phyloP scores from a whole-genome alignment of 2,329 filamentous ascomycete genomes.

The Sphaerulina populicola region DNA sequence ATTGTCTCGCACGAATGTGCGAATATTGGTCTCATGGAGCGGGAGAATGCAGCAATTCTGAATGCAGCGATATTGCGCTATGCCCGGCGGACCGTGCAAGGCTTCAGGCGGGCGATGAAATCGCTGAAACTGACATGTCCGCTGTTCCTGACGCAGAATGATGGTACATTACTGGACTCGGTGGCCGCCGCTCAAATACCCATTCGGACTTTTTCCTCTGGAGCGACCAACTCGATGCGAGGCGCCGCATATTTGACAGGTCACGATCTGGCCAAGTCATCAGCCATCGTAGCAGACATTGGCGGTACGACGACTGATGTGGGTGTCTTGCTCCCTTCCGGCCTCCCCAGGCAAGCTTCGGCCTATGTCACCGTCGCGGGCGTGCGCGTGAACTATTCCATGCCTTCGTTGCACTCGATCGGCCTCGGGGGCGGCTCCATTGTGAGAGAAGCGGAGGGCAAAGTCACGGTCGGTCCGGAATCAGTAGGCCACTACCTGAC shows the following conservation, averaged over 20 bases:
- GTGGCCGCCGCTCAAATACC: conserved; percentile 42
- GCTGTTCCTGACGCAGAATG: conserved; percentile 47
- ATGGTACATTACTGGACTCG: conserved; percentile 44
- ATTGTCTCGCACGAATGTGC: conserved; percentile 47
- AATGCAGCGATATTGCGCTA: conserved; percentile 44
- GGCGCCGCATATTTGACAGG: conserved; percentile 51
- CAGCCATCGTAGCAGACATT: conserved; percentile 53
- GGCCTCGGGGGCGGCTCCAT: conserved; percentile 50
- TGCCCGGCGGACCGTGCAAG: conserved; percentile 40
- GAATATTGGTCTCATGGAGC: conserved; percentile 44
- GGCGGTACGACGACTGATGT: conserved; percentile 59
- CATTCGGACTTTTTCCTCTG: conserved; percentile 46
- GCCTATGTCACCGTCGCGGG: conserved; percentile 55
- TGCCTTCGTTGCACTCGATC: conserved; percentile 45
- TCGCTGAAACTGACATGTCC: conserved; percentile 41
- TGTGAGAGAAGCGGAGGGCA: conserved; percentile 29
- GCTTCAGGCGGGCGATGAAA: conserved; percentile 42
- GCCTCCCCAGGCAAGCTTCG: conserved; percentile 54
- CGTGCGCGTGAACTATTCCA: conserved; percentile 46
- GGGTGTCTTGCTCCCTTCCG: conserved; percentile 50
- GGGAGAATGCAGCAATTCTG: conserved; percentile 46
- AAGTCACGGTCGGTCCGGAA: conserved; percentile 47
- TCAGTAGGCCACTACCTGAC: conserved; percentile 49
- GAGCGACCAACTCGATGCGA: conserved; percentile 48
- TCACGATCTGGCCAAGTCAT: conserved; percentile 27